A percentile compares a stretch with the other conserved stretches of the same genome.
Conservation (phyloP, 176 grass and related monocot genomes). For the Pontederia paniculata region DNA sequence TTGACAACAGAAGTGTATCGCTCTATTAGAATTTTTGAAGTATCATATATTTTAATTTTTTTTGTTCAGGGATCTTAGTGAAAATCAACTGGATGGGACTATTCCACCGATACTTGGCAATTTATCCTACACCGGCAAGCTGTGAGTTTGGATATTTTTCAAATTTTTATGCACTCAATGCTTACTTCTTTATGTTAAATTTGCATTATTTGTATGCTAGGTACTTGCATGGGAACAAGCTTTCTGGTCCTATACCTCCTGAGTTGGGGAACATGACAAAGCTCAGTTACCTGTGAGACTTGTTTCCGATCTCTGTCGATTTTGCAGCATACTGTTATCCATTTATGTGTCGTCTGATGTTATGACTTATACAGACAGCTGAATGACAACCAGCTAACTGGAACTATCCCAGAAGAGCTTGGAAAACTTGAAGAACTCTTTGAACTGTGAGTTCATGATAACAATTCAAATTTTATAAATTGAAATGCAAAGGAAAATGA, state of each 20-base stretch:
- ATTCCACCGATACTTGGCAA: constrained; percentile 98
- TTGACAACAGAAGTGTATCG: background rate
- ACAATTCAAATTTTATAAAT: background rate
- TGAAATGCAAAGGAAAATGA: constrained; percentile 1
- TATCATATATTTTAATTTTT: too few species aligned
- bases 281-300: constrained; percentile 92
- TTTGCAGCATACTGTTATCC: background rate
- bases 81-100: constrained; percentile 72
- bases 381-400: constrained; percentile 85
- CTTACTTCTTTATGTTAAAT: background rate
- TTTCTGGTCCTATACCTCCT: constrained; percentile 67
- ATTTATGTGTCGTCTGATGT: background rate
- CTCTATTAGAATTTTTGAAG: too few species aligned
- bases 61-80: constrained; percentile 64
- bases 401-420: constrained; percentile 87
- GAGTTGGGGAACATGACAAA: constrained; percentile 96
- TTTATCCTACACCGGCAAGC: constrained; percentile 95
- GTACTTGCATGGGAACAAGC: constrained; percentile 94
- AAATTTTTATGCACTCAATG: background rate
- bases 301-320: constrained; percentile 7
- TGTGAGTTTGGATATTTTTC: constrained; percentile 47
- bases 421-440: constrained; percentile 95
- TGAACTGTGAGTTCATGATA: constrained; percentile 55
- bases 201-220: constrained; percentile 21
- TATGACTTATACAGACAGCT: constrained; percentile 50